Conservation (phyloP, 2,329 filamentous ascomycete species). For the Aspergillus pseudoterreus region DNA sequence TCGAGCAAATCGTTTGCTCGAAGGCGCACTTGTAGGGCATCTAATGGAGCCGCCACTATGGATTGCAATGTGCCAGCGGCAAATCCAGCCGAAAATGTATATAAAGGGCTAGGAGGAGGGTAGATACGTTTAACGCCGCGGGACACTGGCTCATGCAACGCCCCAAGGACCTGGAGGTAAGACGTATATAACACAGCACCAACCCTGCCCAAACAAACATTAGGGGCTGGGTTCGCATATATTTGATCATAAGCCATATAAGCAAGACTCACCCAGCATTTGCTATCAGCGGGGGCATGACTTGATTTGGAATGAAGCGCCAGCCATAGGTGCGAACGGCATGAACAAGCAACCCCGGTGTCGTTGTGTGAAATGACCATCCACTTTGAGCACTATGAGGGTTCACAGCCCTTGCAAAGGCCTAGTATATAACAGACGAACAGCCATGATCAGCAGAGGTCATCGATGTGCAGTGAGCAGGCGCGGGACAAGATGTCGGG, state of each 20-base stretch:
- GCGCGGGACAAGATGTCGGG: not conserved
- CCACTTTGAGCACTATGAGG: slow-evolving; percentile 44
- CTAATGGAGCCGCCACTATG: slow-evolving; percentile 60
- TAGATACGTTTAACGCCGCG: slow-evolving; percentile 56
- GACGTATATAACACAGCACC: slow-evolving; percentile 62
- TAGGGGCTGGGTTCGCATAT: not conserved
- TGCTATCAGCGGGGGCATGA: slow-evolving; percentile 60
- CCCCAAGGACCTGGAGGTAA: slow-evolving; percentile 59
- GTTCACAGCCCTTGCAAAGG: slow-evolving; percentile 61
- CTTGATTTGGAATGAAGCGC: slow-evolving; percentile 61
- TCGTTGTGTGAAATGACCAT: slow-evolving; percentile 61
- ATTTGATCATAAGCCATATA: not conserved
- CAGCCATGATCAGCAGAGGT: not conserved
- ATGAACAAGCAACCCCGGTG: slow-evolving; percentile 58
- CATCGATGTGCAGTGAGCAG: not conserved
- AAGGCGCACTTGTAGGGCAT: slow-evolving; percentile 61
- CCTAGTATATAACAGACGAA: slow-evolving; percentile 34
- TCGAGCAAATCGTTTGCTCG: slow-evolving; percentile 57
- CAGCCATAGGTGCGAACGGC: slow-evolving; percentile 61
- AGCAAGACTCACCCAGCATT: slow-evolving; percentile 51
- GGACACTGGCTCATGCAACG: slow-evolving; percentile 55
- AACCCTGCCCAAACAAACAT: slow-evolving; percentile 37
- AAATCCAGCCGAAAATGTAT: slow-evolving; percentile 58
- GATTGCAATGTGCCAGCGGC: slow-evolving; percentile 58
- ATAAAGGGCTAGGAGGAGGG: slow-evolving; percentile 52